Evolutionary conservation across 2,329 filamentous ascomycete species (phyloP), one percentile per base, ranked within the genome.

Genomic region (Penicillium sp.): DNA sequence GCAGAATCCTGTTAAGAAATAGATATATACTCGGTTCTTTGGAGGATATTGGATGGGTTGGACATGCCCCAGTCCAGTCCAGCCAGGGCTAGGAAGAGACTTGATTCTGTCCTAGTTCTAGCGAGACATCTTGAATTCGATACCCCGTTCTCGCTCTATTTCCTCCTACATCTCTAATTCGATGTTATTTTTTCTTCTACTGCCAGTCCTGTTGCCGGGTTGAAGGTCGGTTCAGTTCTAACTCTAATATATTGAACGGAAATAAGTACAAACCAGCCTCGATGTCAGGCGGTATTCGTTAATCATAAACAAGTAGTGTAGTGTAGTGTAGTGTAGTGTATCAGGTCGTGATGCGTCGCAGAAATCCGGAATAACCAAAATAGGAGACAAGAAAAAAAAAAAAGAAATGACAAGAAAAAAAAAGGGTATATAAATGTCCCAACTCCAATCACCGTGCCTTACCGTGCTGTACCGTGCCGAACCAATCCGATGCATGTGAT

Each of bases 341-440:
- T 51, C 34, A 43, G n/a, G 51, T 55, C 58, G 54, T 58, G 51
- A 56, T 54, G 46, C 42, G 41, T 56, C n/a, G n/a, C n/a, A n/a
- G n/a, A n/a, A n/a, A n/a, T n/a, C n/a, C n/a, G n/a, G n/a, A n/a
- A n/a, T n/a, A n/a, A n/a, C n/a, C n/a, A n/a, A n/a, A 26, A 39
- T 49, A 45, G 46, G 15, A 18, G n/a, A 48, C 40, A 10, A 42
- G 33, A 47, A 33, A 7, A 10, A 39, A 33, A 26, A 30, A 37
- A 24, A 24, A 44, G 32, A 26, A 45, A 49, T 46, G 8, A 54
- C 44, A 52, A 60, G 47, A 55, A 59, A 56, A 52, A 59, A 63
- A 67, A 64, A 63, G 69, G 69, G 69, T 72, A 72, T 72, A 67
- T 66, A 58, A 62, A 59, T 51, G 45, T 65, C 62, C n/a, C 55